Evolutionary conservation across 2,329 filamentous ascomycete genomes (phyloP).

Genomic region (Xylariaceae sp.): DNA sequence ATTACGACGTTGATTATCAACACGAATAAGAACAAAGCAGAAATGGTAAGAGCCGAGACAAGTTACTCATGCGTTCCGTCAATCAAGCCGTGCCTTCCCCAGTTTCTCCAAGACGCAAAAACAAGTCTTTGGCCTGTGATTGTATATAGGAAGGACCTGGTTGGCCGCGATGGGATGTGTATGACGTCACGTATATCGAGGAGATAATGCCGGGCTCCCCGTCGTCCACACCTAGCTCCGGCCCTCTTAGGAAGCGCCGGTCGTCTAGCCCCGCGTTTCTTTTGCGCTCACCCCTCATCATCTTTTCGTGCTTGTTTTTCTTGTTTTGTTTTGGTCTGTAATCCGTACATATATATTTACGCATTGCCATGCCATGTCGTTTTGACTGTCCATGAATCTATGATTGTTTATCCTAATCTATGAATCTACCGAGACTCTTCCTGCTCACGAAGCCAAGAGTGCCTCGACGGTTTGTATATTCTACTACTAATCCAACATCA

Average conservation of each 20-base stretch:
- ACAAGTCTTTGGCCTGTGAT: no score
- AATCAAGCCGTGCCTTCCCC: no score
- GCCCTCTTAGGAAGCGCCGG: background rate
- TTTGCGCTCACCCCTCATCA: background rate
- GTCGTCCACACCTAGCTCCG: background rate
- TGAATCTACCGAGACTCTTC: conserved; percentile 25
- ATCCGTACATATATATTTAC: no score
- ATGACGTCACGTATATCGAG: background rate
- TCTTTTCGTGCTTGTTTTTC: background rate
- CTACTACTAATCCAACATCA: background rate
- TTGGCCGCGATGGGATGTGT: background rate
- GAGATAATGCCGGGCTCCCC: background rate
- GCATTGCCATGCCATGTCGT: no score
- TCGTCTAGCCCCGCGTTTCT: background rate
- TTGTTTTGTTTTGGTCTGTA: background rate
- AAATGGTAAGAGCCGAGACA: no score
- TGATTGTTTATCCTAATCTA: conserved; percentile 10
- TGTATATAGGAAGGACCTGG: no score
- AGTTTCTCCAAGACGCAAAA: no score
- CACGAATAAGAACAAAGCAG: no score
- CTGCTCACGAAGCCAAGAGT: conserved; percentile 13
- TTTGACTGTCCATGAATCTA: background rate
- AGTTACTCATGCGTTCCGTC: no score
- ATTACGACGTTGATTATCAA: no score
- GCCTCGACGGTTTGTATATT: conserved; percentile 12